A percentile compares a stretch with the other conserved stretches of the same genome.
Evolutionary conservation across 805 yeast genomes (phyloP).

Genomic region (Metschnikowia arizonensis): DNA sequence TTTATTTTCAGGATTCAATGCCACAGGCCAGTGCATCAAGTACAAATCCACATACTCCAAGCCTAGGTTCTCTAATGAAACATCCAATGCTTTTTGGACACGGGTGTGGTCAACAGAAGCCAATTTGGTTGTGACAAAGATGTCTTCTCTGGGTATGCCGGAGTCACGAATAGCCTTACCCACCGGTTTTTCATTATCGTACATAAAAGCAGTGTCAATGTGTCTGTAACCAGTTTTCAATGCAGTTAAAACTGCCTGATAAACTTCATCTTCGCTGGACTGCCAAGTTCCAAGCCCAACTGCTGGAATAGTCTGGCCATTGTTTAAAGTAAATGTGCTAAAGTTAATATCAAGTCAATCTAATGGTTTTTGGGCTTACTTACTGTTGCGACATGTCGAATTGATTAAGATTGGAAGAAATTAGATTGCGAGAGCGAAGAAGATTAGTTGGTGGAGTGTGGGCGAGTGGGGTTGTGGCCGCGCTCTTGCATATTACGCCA

Average conservation of each 20-base stretch:
- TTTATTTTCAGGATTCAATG: constrained; percentile 40
- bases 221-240: constrained; percentile 49
- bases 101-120: constrained; percentile 53
- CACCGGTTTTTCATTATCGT: constrained; percentile 60
- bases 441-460: background rate
- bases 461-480: constrained; percentile 5
- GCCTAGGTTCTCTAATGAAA: constrained; percentile 58
- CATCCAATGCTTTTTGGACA: constrained; percentile 51
- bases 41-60: constrained; percentile 75
- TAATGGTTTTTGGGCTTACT: background rate
- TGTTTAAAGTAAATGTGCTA: constrained; percentile 42
- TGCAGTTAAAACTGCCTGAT: constrained; percentile 56
- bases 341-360: background rate
- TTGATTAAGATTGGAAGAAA: background rate
- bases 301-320: constrained; percentile 60
- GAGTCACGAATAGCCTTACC: constrained; percentile 53
- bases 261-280: constrained; percentile 52
- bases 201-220: constrained; percentile 51
- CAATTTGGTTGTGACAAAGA: constrained; percentile 70
- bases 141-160: constrained; percentile 59
- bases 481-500: background rate
- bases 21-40: constrained; percentile 80
- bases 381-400: constrained; percentile 3
- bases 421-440: background rate
- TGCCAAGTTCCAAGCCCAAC: constrained; percentile 74